Conservation (phyloP, 768 basidiomycete species). For the Lentinula sp. region DNA sequence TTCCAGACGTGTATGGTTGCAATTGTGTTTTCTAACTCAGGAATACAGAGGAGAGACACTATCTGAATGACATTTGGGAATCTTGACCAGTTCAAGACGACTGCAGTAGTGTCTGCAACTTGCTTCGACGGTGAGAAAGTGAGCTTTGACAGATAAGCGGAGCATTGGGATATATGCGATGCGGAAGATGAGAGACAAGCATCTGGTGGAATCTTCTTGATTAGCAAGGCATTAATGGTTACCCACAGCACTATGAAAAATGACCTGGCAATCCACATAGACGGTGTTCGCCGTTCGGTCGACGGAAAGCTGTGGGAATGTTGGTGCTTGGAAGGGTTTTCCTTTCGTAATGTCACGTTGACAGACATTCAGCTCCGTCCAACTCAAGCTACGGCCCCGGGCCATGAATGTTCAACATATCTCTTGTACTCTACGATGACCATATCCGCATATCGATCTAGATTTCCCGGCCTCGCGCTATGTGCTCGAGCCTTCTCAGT, state of each 20-base stretch:
- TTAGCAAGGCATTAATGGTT: not conserved
- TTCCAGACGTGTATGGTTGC: slow-evolving; percentile 44
- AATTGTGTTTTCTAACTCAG: slow-evolving; percentile 33
- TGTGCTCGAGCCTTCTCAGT: not conserved
- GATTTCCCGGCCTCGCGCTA: not conserved
- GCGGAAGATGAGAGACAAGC: not conserved
- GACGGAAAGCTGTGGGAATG: not conserved
- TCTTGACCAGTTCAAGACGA: slow-evolving; percentile 51
- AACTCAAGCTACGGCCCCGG: not conserved
- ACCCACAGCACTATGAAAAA: not conserved
- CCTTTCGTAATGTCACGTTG: not conserved
- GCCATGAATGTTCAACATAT: not conserved
- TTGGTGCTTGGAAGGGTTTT: not conserved
- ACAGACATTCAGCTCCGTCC: not conserved
- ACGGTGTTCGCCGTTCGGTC: not conserved
- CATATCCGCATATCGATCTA: not conserved
- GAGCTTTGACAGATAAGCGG: not conserved
- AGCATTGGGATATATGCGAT: not conserved
- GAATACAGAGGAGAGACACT: slow-evolving; percentile 32
- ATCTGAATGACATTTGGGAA: slow-evolving; percentile 38
- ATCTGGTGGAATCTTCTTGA: not conserved
- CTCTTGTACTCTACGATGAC: not conserved
- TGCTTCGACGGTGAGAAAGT: not conserved
- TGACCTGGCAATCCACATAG: not conserved
- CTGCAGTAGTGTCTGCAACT: slow-evolving; percentile 29